Evolutionary conservation across 345 rosid genomes (phyloP), one percentile per base, ranked within the genome.

Genomic region (Eucalyptus sp.): DNA sequence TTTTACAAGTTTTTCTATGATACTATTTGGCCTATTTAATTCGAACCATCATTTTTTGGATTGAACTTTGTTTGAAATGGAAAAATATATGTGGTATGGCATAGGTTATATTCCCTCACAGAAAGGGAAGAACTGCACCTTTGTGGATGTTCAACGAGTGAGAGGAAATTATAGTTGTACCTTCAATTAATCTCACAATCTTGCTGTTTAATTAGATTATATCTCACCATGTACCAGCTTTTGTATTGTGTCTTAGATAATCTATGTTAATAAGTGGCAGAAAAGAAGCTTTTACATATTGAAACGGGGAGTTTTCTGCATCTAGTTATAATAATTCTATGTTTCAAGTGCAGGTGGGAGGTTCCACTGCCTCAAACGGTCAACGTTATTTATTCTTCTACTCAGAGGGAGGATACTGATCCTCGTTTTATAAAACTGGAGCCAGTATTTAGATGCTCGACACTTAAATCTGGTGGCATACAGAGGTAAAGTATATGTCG

Each of bases 341-440:
- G 87, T 87, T 71, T 89, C 86, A 76, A 89, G 86, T 94, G 97
- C 94, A 96, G 98, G 94, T 98, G 99, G 99, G 99, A 98, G 94
- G 95, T 97, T 91, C 98, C 98, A 91, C 92, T 93, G 94, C 97
- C 96, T 86, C 92, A 80, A 84, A 89, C 94, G 27, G 91, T 94
- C 87, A 93, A 93, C 91, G 89, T 66, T 54, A 87, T 95, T 87
- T 97, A 95, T 91, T 92, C 94, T 91, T 91, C 94, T 88, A 91
- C 95, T 58, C 86, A 90, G 88, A 91, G 85, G 90, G 94, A 93
- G 89, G 95, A 94, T 43, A 93, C 94, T 51, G 99, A 98, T 94
- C 99, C 99, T 88, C 97, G 97, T 52, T 97, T 96, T 91, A 93
- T 97, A 64, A 96, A 97, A 91, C 62, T 98, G 94, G 91, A 95